phyloP scores from a whole-genome alignment of 306 rosid species.

The Macrotyloma uniflorum region DNA sequence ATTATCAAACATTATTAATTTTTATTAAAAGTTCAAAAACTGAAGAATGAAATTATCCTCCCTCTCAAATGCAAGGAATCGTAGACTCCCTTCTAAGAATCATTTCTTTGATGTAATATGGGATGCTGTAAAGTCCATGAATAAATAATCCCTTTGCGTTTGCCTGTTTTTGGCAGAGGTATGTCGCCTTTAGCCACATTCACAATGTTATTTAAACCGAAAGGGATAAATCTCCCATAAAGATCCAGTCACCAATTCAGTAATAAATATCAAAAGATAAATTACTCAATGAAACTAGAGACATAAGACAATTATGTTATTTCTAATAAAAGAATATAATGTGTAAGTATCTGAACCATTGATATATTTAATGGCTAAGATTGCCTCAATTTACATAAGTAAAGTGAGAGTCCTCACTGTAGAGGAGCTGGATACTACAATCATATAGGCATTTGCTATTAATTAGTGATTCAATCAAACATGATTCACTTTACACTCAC shows the following conservation, averaged over 20 bases:
- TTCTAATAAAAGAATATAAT: not conserved
- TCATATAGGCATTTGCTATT: not conserved
- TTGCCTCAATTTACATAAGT: not conserved
- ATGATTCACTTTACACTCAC: not conserved
- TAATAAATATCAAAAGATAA: not conserved
- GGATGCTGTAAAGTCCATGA: constrained; percentile 63
- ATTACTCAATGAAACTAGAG: not conserved
- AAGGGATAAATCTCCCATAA: not conserved
- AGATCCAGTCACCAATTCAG: not conserved
- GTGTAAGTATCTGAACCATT: not conserved
- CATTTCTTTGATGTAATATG: constrained; percentile 60
- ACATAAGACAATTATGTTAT: not conserved
- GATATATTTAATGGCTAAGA: not conserved
- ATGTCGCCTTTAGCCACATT: constrained; percentile 46
- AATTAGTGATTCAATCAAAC: not conserved
- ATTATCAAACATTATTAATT: not conserved
- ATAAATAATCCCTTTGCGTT: constrained; percentile 47
- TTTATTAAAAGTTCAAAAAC: not conserved
- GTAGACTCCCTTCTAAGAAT: constrained; percentile 58
- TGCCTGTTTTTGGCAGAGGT: constrained; percentile 66
- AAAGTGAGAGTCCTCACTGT: not conserved
- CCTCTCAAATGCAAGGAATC: constrained; percentile 44
- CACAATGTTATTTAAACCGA: constrained; percentile 39
- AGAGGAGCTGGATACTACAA: not conserved
- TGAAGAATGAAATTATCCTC: not conserved